Percentiles rank a stretch among this genome's conserved stretches.
Conservation (phyloP, 2,329 filamentous ascomycete genomes). For the Cladophialophora yegresii region DNA sequence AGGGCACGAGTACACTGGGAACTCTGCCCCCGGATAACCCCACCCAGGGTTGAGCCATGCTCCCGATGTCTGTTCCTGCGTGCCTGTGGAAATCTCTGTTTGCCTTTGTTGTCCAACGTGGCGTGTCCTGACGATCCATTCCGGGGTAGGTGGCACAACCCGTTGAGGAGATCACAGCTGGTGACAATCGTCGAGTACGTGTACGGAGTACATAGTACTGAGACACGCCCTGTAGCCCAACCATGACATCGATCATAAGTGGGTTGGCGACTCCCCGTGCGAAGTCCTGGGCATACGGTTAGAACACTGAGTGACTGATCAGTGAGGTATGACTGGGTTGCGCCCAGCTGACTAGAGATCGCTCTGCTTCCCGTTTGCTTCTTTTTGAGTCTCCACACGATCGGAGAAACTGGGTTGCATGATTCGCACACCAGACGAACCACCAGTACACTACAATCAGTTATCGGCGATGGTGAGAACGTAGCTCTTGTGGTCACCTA, state of each 20-base stretch:
- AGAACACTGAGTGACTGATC: constrained; percentile 4
- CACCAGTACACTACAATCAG: not conserved
- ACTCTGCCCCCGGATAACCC: not conserved
- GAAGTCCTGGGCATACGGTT: constrained; percentile 17
- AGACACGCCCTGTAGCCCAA: not conserved
- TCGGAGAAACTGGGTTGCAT: not conserved
- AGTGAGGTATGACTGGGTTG: not conserved
- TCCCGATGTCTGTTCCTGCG: constrained; percentile 7
- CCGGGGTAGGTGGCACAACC: constrained; percentile 10
- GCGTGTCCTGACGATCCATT: constrained; percentile 23
- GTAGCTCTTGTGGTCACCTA: not conserved
- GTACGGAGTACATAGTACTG: too few relatives aligned
- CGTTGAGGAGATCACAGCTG: not conserved
- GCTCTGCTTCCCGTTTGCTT: not conserved
- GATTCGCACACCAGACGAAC: not conserved
- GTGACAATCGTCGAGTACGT: not conserved
- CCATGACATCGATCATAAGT: not conserved
- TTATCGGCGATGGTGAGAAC: not conserved
- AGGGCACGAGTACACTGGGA: not conserved
- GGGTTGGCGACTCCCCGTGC: not conserved
- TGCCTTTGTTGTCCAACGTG: constrained; percentile 17
- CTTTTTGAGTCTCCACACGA: constrained; percentile 1
- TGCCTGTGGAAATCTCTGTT: constrained; percentile 15
- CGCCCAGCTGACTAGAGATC: constrained; percentile 18
- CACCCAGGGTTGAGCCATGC: constrained; percentile 10